Base-by-base conservation (phyloP, 2,329 filamentous ascomycete genomes). In the Mycosphaerella arachidis region DNA sequence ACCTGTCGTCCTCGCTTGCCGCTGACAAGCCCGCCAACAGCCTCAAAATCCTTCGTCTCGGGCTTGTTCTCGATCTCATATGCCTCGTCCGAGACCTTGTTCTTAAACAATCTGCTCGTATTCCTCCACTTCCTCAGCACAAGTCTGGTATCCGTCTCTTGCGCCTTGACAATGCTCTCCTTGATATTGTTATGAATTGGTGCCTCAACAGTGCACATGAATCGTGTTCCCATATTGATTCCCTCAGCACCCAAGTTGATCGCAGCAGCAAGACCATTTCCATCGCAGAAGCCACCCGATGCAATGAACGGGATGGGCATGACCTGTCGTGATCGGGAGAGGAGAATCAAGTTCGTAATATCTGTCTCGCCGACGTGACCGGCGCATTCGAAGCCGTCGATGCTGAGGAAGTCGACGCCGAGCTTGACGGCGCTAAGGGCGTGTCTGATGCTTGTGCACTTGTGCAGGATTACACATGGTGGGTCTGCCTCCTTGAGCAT, bases 171-270 rank as follows among this genome's bases (percentile, higher is more conserved):
- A 71, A 99, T 99, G 67, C 89, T 83, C 75, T 95, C 83, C 83
- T 99, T 99, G 80, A 99, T 91, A 67, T 96, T 96, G 53, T 85
- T 74, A 78, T 99, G 94, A 65, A 99, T 90, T 0, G 94, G 94
- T 16, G 92, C 87, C 77, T 97, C 94, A 48, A 93, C 82, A 0
- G 94, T 97, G 79, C 89, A 93, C 90, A 99, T 95, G 80, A 97
- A 99, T 46, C 94, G 83, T 9, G 94, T 99, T 59, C 94, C 94
- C 94, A 99, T 99, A 78, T 99, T 99, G 78, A 97, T 87, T 64
- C 94, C 94, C 74, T 91, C 90, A 0, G 94, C 94, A 37, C 94
- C 94, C 12, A 99, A 83, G 45, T 88, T 88, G 68, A 99, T 80
- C 7, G 94, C 94, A 1, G 93, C 94, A 0, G 94, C 94, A 20